Evolutionary conservation across 768 basidiomycete species (phyloP).

Genomic region (Collybiopsis confluens): DNA sequence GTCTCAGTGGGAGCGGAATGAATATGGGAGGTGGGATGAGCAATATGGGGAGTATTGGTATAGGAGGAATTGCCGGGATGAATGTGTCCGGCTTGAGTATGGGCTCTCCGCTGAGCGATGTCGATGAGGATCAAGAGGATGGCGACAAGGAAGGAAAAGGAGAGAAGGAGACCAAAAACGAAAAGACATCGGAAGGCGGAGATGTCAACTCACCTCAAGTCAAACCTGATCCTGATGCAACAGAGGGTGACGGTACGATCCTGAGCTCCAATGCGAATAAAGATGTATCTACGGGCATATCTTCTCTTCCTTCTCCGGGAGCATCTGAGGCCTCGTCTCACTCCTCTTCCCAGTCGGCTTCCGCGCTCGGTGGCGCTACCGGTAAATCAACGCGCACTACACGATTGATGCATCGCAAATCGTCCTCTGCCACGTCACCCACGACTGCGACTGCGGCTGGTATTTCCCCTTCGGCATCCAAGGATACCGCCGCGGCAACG

Average conservation of each 20-base stretch:
- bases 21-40: not conserved
- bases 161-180: not conserved
- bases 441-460: not conserved
- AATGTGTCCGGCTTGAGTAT: not conserved
- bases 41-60: not conserved
- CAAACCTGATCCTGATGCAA: not conserved
- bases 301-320: not conserved
- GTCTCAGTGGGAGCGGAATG: not conserved
- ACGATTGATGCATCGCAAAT: not conserved
- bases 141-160: not conserved
- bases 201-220: not conserved
- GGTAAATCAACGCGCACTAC: not conserved
- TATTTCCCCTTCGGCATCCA: not conserved
- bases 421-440: not conserved
- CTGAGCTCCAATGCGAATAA: not conserved
- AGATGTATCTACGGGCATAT: not conserved
- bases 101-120: conserved; percentile 1
- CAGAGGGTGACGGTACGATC: not conserved
- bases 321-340: not conserved
- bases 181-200: not conserved
- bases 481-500: not conserved
- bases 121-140: conserved; percentile 1
- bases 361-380: not conserved
- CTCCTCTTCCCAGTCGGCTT: not conserved
- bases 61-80: not conserved